Percentiles rank a stretch among this genome's conserved stretches.
These are phyloP conservation scores for Neonectria punicea DNA, from an alignment of 2,329 filamentous ascomycete species.

Conservation along the genomic window DNA sequence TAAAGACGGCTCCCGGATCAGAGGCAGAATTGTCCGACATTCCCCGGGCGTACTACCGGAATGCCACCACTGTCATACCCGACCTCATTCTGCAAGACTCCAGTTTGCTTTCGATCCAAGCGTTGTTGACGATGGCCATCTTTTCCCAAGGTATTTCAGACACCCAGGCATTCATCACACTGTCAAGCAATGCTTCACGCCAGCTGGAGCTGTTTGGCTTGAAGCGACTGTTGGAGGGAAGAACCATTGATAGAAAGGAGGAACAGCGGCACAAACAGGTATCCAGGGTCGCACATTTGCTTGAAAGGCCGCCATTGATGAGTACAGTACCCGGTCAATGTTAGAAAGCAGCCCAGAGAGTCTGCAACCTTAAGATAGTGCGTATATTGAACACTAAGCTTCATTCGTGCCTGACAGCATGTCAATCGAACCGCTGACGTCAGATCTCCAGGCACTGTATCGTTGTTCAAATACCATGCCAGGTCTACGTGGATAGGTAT, in stretches of 20 bases:
- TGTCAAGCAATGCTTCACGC: background rate
- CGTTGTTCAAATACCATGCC: background rate
- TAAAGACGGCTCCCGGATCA: background rate
- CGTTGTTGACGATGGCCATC: background rate
- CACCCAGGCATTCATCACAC: background rate
- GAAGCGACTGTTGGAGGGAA: background rate
- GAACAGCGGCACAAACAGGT: background rate
- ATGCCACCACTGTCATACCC: background rate
- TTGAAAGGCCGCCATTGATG: background rate
- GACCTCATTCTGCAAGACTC: background rate
- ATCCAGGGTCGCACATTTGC: background rate
- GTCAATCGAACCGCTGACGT: background rate
- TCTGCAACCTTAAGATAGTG: background rate
- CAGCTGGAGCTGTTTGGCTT: background rate
- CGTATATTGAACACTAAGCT: too few relatives aligned
- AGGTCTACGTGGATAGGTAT: background rate
- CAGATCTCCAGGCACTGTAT: background rate
- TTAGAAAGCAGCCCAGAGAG: background rate
- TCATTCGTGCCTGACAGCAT: background rate
- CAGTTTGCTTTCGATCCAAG: background rate
- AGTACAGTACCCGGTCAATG: background rate
- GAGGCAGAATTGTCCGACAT: background rate
- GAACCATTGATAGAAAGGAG: background rate
- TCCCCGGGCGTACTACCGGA: background rate
- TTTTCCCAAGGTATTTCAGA: background rate